These are phyloP conservation scores for Aurantiochytrium sp. DNA, from an alignment of 108 stramenopile species.

Conservation along the genomic window DNA sequence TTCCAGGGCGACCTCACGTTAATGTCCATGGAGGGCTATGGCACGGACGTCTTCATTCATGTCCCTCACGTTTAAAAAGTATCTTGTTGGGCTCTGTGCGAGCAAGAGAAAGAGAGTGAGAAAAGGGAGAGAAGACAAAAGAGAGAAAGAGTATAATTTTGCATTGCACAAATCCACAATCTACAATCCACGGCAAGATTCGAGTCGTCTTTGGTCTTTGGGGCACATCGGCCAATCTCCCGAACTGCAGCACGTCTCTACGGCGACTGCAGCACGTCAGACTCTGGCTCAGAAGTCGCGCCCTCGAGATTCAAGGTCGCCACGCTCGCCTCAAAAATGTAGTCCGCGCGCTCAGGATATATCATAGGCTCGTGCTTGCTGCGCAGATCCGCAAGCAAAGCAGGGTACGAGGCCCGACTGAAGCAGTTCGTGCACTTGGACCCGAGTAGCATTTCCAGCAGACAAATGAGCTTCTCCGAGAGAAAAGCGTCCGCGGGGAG, in stretches of 20 bases:
- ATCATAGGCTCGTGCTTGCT: background rate
- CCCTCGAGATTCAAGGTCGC: background rate
- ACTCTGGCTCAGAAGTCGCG: too few species aligned
- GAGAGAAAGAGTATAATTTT: too few species aligned
- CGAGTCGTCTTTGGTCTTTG: too few species aligned
- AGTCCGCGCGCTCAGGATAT: background rate
- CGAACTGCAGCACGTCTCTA: too few species aligned
- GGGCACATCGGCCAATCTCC: too few species aligned
- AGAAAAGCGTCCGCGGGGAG: background rate
- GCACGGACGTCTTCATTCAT: conserved; percentile 93
- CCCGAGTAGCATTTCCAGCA: background rate
- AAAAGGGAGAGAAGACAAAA: too few species aligned
- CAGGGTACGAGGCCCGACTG: background rate
- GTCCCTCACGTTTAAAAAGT: conserved; percentile 38
- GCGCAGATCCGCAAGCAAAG: background rate
- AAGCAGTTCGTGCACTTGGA: background rate
- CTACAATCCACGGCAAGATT: too few species aligned
- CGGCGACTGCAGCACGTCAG: background rate
- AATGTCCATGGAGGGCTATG: conserved; percentile 96
- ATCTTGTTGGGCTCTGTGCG: background rate
- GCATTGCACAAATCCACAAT: too few species aligned
- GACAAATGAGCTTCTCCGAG: background rate
- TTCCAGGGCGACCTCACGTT: conserved; percentile 94
- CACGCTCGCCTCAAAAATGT: background rate
- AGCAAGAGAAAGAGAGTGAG: too few species aligned